Base-by-base conservation (phyloP, 805 yeast species). In the Ascoidea tarda region DNA sequence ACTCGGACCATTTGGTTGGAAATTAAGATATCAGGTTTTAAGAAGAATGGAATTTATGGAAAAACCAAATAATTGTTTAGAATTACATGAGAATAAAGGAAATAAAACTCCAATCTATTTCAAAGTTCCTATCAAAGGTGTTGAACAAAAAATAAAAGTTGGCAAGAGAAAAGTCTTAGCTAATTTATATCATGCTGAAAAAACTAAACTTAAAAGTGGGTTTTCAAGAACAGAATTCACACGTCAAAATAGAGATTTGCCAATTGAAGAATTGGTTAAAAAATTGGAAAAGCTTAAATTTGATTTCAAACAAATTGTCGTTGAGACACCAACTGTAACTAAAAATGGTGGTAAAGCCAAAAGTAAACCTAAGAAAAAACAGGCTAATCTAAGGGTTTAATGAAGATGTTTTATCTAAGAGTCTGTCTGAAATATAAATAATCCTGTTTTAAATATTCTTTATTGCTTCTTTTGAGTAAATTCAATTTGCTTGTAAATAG, bases 1-100 rank as follows among this genome's bases (percentile, higher is more conserved):
- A 65, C 71, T 93, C 62, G 99, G 99, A 0, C 84, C 90, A 52
- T 73, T 78, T 53, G 99, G 98, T 42, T 93, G 98, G 98, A 78
- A 78, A 60, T 73, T 93, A 59, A 83, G 91, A 62, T 90, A 84
- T 66, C 77, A 80, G 53, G 81, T 93, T 14, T 66, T 91, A 62
- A 68, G 67, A 60, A 65, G 66, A 54, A 62, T 67, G 60, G 69
- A 69, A 59, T 73, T 62, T 60, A 59, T 61, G 51, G 70, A 68
- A 53, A 68, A 68, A 56, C 71, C 73, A 54, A 66, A 68, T 52
- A 65, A 63, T 55, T 64, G 65, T 48, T 61, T 67, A 4, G 69
- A 65, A 51, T 59, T 65, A 21, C 67, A 71, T 42, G 60, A 65
- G 28, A 55, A 59, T 6, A 60, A 59, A 3, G 64, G 67, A 6